A percentile compares a stretch with the other conserved stretches of the same genome.
Evolutionary conservation across 1,284 basidiomycete species (phyloP).

Genomic region (Trametes hirsuta): DNA sequence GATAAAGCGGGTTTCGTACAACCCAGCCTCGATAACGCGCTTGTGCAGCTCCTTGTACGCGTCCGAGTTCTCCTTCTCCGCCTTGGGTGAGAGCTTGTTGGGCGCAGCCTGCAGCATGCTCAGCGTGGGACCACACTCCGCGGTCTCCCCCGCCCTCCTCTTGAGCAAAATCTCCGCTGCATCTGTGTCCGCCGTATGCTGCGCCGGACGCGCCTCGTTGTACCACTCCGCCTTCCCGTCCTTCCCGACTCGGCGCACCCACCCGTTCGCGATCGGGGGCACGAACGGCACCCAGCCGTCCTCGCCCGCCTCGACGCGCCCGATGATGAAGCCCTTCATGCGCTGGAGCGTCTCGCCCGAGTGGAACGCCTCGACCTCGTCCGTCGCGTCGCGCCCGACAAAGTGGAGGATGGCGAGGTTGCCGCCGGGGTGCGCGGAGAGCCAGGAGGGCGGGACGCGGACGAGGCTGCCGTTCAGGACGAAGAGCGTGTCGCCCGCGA

Average conservation of each 20-base stretch:
- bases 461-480: conserved; percentile 81
- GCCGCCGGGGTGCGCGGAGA: conserved; percentile 88
- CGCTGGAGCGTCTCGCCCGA: conserved; percentile 60
- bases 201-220: conserved; percentile 58
- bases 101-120: conserved; percentile 56
- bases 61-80: conserved; percentile 71
- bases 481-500: conserved; percentile 80
- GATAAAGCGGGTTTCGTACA: conserved; percentile 84
- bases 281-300: conserved; percentile 80
- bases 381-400: conserved; percentile 92
- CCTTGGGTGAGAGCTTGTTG: conserved; percentile 56
- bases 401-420: conserved; percentile 92
- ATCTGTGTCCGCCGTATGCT: conserved; percentile 40
- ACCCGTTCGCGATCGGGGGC: conserved; percentile 89
- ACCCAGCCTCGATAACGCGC: conserved; percentile 76
- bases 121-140: conserved; percentile 47
- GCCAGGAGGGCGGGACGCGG: conserved; percentile 84
- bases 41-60: conserved; percentile 85
- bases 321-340: conserved; percentile 78
- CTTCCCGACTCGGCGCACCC: conserved; percentile 55
- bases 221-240: conserved; percentile 58
- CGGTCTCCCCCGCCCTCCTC: conserved; percentile 36
- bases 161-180: conserved; percentile 63
- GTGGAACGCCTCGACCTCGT: conserved; percentile 96
- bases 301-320: conserved; percentile 62